Conservation (phyloP, 2,329 filamentous ascomycete species). For the Onygenales sp. region DNA sequence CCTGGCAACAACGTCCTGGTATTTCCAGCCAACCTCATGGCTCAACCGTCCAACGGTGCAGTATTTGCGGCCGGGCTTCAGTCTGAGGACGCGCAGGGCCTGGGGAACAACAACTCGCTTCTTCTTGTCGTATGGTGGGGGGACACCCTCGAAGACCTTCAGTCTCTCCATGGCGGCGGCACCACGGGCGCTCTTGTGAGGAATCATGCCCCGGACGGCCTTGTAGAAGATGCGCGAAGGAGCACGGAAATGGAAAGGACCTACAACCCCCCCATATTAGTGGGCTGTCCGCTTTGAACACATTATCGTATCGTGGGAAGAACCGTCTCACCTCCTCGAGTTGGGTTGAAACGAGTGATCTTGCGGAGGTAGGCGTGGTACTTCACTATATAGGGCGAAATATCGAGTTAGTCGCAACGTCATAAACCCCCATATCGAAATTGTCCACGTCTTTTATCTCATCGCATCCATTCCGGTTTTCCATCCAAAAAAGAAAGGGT, state of each 20-base stretch:
- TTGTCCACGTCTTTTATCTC: slow-evolving; percentile 3
- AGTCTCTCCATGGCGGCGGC: slow-evolving; percentile 94
- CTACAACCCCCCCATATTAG: slow-evolving; percentile 34
- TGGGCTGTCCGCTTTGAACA: background rate
- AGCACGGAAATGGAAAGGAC: slow-evolving; percentile 99
- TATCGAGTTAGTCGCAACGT: slow-evolving; percentile 36
- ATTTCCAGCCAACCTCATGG: slow-evolving; percentile 99
- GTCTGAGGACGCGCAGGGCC: slow-evolving; percentile 87
- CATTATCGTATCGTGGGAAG: slow-evolving; percentile 1
- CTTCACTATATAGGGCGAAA: slow-evolving; percentile 64
- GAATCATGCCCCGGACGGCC: slow-evolving; percentile 99
- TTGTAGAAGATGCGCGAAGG: slow-evolving; percentile 99
- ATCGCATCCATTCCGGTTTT: slow-evolving; percentile 9
- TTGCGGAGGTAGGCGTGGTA: slow-evolving; percentile 99
- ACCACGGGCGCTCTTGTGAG: slow-evolving; percentile 98
- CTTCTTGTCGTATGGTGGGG: slow-evolving; percentile 98
- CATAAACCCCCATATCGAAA: slow-evolving; percentile 1
- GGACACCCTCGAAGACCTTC: slow-evolving; percentile 99
- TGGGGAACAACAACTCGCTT: slow-evolving; percentile 99
- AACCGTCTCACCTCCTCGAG: slow-evolving; percentile 72
- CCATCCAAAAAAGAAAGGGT: slow-evolving; percentile 13
- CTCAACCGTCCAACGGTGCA: slow-evolving; percentile 96
- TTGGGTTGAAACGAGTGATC: slow-evolving; percentile 99
- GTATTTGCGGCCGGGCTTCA: slow-evolving; percentile 99
- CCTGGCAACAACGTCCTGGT: slow-evolving; percentile 98